phyloP scores from a whole-genome alignment of 2,329 filamentous ascomycete genomes.

The Ophiosphaerella narmari region DNA sequence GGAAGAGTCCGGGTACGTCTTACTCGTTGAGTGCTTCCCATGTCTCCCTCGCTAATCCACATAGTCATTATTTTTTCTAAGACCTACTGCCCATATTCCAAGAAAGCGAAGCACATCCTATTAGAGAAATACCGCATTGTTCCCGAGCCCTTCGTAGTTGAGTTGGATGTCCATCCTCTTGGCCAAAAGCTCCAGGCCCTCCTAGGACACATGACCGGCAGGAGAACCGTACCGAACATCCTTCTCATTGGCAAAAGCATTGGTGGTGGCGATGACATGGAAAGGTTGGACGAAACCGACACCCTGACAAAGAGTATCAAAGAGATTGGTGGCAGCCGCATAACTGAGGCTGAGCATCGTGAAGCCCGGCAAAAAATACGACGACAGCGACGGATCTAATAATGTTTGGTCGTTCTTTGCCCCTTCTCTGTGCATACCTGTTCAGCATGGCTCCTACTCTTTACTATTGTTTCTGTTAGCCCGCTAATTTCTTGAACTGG shows the following conservation, averaged over 20 bases:
- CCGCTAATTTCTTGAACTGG: neutral
- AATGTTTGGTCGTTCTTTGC: neutral
- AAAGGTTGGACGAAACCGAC: constrained; percentile 65
- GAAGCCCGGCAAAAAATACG: constrained; percentile 14
- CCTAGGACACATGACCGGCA: constrained; percentile 74
- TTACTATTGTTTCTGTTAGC: neutral
- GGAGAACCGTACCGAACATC: constrained; percentile 88
- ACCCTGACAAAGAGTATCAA: constrained; percentile 73
- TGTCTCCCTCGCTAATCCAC: constrained; percentile 9
- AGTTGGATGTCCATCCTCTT: constrained; percentile 81
- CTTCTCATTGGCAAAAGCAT: constrained; percentile 87
- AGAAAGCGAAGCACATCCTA: constrained; percentile 81
- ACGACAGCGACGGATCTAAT: constrained; percentile 10
- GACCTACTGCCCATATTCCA: constrained; percentile 85
- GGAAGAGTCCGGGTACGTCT: constrained; percentile 75
- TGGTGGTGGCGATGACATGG: constrained; percentile 86
- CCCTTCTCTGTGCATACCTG: constrained; percentile 4
- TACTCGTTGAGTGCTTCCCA: neutral
- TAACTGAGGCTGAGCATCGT: constrained; percentile 46
- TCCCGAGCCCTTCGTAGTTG: constrained; percentile 83
- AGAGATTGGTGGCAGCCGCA: constrained; percentile 71
- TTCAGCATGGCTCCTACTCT: neutral
- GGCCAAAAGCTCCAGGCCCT: constrained; percentile 73
- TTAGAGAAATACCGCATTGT: constrained; percentile 83
- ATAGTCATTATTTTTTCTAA: constrained; percentile 96